Evolutionary conservation across 108 stramenopile species (phyloP), one percentile per base, ranked within the genome.

Genomic region (Nitzschia palea): DNA sequence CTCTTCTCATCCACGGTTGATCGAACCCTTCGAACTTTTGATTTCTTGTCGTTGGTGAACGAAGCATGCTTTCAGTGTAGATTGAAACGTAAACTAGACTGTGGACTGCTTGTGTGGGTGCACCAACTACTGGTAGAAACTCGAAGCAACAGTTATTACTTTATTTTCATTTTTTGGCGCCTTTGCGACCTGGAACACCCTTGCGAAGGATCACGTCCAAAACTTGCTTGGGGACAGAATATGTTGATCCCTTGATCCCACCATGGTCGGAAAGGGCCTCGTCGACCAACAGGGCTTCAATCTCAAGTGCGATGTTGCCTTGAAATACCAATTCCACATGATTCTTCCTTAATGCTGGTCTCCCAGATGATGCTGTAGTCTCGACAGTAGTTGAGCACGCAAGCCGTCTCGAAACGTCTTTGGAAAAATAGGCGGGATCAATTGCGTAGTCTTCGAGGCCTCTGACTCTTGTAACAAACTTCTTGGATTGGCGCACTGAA

Each of bases 361-460:
- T 61, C 22, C 87, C 87, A 42, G 15, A 17, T 15, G 51, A n/a
- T 14, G 78, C 68, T 37, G 74, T 80, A 4, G 58, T 55, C 30
- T 93, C 91, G 1, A 86, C 51, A 32, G 79, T 70, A 0, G 63
- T 73, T 0, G 85, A 77, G 50, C 87, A 87, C 2, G 89, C 93
- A 64, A 94, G 86, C 56, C 93, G 61, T 27, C 81, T 78, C 0
- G 76, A 68, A 18, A 91, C 78, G 51, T 89, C 85, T 37, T 81
- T 72, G 0, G 78, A 73, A 25, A 94, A 78, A 3, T 44, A 30
- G 8, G 59, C 54, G 1, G 75, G 77, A 60, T 94, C 74, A 14
- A 94, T 68, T 8, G 78, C 79, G 43, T 89, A 94, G 18, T 80
- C 84, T 74, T 94, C 93, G 72, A 91, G 62, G 14, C 89, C 89